These are phyloP conservation scores for Mycena epipterygia DNA, from an alignment of 768 basidiomycete species.

Conservation along the genomic window DNA sequence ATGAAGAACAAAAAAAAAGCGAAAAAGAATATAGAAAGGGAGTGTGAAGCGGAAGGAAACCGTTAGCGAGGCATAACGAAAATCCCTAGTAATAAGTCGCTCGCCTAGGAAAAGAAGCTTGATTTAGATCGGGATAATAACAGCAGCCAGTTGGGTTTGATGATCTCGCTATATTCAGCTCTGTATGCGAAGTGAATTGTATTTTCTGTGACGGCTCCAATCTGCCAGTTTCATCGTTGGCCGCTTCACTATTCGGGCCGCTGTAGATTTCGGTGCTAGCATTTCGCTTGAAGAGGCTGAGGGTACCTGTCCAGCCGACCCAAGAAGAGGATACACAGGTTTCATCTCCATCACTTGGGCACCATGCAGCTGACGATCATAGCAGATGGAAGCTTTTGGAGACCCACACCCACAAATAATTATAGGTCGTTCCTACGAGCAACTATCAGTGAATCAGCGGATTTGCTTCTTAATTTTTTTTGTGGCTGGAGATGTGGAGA, in stretches of 20 bases:
- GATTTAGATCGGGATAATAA: neutral
- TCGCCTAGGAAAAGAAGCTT: neutral
- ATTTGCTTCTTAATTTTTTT: too few relatives aligned
- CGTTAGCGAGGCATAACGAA: neutral
- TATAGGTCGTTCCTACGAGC: too few relatives aligned
- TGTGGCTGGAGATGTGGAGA: too few relatives aligned
- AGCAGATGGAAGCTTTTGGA: too few relatives aligned
- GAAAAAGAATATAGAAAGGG: neutral
- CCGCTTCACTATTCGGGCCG: too few relatives aligned
- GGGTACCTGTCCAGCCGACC: neutral
- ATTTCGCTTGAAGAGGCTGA: neutral
- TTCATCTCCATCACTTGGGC: neutral
- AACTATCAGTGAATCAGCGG: too few relatives aligned
- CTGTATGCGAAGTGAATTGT: neutral
- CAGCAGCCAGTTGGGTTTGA: neutral
- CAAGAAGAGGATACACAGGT: neutral
- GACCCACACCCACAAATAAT: too few relatives aligned
- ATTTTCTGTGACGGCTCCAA: neutral
- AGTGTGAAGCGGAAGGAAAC: neutral
- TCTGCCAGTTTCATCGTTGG: neutral
- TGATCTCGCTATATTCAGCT: neutral
- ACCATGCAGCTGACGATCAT: too few relatives aligned
- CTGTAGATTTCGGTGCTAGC: neutral
- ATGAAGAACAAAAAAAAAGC: constrained; percentile 4
- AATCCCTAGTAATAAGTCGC: neutral